Evolutionary conservation across 306 rosid genomes (phyloP), one percentile per base, ranked within the genome.

Genomic region (Inga laurina): DNA sequence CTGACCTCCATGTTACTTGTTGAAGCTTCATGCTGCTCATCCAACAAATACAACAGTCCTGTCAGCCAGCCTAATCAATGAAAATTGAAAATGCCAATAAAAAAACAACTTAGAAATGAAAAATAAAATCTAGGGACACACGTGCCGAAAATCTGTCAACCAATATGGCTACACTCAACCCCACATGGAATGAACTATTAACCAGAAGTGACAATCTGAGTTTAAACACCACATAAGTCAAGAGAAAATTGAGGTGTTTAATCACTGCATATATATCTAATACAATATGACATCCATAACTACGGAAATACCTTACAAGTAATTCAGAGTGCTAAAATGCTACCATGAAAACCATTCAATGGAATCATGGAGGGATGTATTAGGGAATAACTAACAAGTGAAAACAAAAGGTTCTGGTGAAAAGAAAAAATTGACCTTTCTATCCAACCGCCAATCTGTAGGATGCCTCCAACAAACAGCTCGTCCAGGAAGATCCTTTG

Each of bases 401-500:
- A 79, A 62, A 69, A 39, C 16, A 68, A 67, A 82, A 79, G 74
- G 78, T 80, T 80, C 88, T 83, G 86, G 85, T 82, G 92, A 89
- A 88, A 89, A 88, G 93, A 90, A 90, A 87, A 94, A 88, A 87
- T 85, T 84, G 97, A 94, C 98, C 97, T 91, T 84, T 82, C 88
- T 61, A 75, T 92, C 96, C 74, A 83, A 81, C 69, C 91, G 90
- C 97, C 98, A 92, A 67, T 94, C 92, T 44, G 90, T 66, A 78
- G 90, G 90, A 86, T 95, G 99, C 89, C 92, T 92, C 99, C 99
- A 93, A 84, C 99, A 95, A 84, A 95, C 67, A 82, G 90, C 94
- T 81, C 79, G 68, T 62, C 93, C 91, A 13, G 93, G 89, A 73
- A 81, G 87, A 83, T 86, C 90, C 72, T 82, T 81, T 44, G 90